Evolutionary conservation across 805 yeast genomes (phyloP).

Genomic region (Metschnikowia vanudenii): DNA sequence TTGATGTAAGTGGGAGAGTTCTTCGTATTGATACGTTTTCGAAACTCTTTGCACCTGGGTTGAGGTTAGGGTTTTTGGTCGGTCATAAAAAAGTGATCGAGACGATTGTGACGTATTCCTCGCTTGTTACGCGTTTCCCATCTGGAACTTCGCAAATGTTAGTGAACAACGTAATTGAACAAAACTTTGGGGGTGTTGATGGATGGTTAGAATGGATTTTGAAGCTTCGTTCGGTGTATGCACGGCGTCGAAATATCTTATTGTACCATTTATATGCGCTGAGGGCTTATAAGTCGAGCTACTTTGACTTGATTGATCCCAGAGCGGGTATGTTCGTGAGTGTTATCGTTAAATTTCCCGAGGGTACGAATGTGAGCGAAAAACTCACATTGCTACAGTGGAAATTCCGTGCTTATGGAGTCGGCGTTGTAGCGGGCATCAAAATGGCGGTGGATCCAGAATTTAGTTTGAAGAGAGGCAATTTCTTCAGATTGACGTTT

Average conservation of each 20-base stretch:
- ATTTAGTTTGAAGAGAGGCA: constrained; percentile 14
- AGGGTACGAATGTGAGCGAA: constrained; percentile 9
- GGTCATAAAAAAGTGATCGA: constrained; percentile 19
- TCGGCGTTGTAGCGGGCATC: constrained; percentile 17
- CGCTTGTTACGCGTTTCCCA: constrained; percentile 20
- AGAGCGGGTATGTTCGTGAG: constrained; percentile 27
- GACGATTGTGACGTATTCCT: constrained; percentile 15
- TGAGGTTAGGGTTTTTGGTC: constrained; percentile 21
- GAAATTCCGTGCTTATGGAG: constrained; percentile 18
- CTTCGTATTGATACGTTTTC: constrained; percentile 22
- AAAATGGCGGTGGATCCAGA: constrained; percentile 22
- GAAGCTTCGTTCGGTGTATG: constrained; percentile 46
- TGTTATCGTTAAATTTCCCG: constrained; percentile 16
- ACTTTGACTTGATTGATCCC: constrained; percentile 23
- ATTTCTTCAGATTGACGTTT: constrained; percentile 22
- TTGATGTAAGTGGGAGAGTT: constrained; percentile 20
- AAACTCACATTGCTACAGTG: constrained; percentile 14
- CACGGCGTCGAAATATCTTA: constrained; percentile 41
- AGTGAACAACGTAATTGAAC: constrained; percentile 18
- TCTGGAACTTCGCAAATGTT: constrained; percentile 21
- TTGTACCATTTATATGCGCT: constrained; percentile 20
- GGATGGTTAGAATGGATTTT: constrained; percentile 51
- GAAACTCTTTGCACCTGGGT: constrained; percentile 23
- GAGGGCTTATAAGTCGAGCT: constrained; percentile 21
- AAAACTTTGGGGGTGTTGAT: constrained; percentile 20